These are phyloP conservation scores for Cairneyella variabilis DNA, from an alignment of 495 filamentous ascomycete genomes.

Conservation along the genomic window DNA sequence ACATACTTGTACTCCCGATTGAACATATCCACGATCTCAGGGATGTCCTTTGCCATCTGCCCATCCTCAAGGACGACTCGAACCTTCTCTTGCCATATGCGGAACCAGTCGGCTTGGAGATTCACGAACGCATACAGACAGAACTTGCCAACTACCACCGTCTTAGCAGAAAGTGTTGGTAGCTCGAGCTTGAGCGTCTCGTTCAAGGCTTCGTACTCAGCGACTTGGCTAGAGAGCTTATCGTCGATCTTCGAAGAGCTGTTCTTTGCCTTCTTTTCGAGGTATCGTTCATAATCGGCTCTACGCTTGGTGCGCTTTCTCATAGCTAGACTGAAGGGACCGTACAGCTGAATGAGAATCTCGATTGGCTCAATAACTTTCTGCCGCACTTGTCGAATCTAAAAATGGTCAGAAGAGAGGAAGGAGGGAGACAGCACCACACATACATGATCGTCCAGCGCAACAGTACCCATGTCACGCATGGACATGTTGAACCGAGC, in stretches of 20 bases:
- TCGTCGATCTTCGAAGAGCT: constrained; percentile 66
- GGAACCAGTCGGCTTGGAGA: constrained; percentile 76
- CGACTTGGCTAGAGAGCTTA: constrained; percentile 74
- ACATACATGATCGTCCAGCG: constrained; percentile 82
- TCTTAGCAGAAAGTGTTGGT: constrained; percentile 76
- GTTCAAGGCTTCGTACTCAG: constrained; percentile 85
- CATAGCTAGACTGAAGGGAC: constrained; percentile 80
- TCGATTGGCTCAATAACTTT: constrained; percentile 86
- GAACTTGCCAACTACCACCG: constrained; percentile 72
- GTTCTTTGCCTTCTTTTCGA: constrained; percentile 62
- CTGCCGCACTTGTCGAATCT: constrained; percentile 73
- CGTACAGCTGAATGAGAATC: constrained; percentile 72
- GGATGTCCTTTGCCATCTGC: constrained; percentile 58
- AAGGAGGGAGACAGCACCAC: constrained; percentile 13
- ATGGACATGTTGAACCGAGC: constrained; percentile 76
- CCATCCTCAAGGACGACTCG: constrained; percentile 62
- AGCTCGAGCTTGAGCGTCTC: constrained; percentile 90
- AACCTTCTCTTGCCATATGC: constrained; percentile 75
- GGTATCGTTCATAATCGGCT: constrained; percentile 72
- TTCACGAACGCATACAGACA: constrained; percentile 77
- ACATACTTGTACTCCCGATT: constrained; percentile 63
- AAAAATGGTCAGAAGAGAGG: background rate
- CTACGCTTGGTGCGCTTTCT: constrained; percentile 87
- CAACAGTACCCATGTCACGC: constrained; percentile 72
- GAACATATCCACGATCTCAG: constrained; percentile 68